Evolutionary conservation across 345 rosid species (phyloP), one percentile per base, ranked within the genome.

Genomic region (Nephelium lappaceum): DNA sequence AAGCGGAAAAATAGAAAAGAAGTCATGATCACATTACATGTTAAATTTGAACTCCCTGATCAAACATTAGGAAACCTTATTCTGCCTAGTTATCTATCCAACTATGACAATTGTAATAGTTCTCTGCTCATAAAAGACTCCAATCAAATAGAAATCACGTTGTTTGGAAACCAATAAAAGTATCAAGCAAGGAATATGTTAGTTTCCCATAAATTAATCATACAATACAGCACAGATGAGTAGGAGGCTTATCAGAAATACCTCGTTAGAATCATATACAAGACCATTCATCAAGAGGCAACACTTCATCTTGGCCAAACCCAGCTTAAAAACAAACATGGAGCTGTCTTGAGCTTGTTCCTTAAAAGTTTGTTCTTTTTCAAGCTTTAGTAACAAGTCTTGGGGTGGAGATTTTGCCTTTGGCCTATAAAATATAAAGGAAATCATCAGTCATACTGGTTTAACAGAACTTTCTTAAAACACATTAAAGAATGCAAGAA

Each of bases 221-320:
- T 8, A 67, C 19, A 66, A 42, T 8, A 67, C 19, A 66, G 21
- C 25, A 14, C 36, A 15, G 45, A 67, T 70, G 49, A 67, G 60
- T 25, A 47, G 72, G 60, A 67, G 42, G 81, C 16, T 43, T 15
- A 77, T 66, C 60, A 76, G 70, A 73, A 80, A 69, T 87, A 96
- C 98, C 99, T 96, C 97, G 55, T 83, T 83, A 83, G 98, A 84
- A 81, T 94, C 97, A 80, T 83, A 73, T 86, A 96, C 99, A 80
- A 96, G 95, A 18, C 99, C 99, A 85, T 96, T 96, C 99, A 96
- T 91, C 87, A 96, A 84, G 71, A 94, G 87, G 79, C 89, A 85
- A 71, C 97, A 89, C 76, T 84, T 82, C 82, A 91, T 62, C 85
- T 93, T 91, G 72, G 87, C 80, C 84, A 96, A 80, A 81, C 99